Conservation (phyloP, 345 rosid genomes). For the Pugionium cornutum region DNA sequence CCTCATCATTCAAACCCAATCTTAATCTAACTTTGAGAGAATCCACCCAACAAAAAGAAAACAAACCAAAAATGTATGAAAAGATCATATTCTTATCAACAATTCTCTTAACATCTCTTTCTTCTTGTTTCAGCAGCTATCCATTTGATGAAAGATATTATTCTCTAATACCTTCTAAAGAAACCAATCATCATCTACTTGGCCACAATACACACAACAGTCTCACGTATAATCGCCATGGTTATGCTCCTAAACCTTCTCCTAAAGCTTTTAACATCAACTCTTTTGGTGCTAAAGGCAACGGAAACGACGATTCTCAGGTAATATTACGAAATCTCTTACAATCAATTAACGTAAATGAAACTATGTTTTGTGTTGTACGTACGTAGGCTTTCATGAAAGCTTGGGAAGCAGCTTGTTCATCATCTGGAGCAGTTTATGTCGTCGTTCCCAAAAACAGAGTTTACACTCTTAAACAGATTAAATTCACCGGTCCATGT, state of each 20-base stretch:
- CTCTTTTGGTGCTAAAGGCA: slow-evolving; percentile 55
- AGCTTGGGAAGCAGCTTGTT: slow-evolving; percentile 71
- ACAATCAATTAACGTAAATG: not conserved
- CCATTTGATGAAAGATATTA: slow-evolving; percentile 31
- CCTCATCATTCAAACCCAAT: slow-evolving; percentile 39
- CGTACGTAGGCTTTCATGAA: slow-evolving; percentile 51
- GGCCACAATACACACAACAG: slow-evolving; percentile 22
- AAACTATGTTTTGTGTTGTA: not conserved
- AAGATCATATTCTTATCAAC: slow-evolving; percentile 22
- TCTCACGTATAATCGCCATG: slow-evolving; percentile 10
- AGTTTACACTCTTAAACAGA: slow-evolving; percentile 59
- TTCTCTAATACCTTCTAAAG: slow-evolving; percentile 21
- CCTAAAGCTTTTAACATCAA: slow-evolving; percentile 47
- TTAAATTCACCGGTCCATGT: slow-evolving; percentile 83
- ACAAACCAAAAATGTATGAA: slow-evolving; percentile 24
- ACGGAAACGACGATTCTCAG: slow-evolving; percentile 60
- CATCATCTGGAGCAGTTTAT: slow-evolving; percentile 46
- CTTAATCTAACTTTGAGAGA: slow-evolving; percentile 37
- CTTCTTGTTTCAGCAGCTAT: slow-evolving; percentile 34
- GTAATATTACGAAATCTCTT: slow-evolving; percentile 27
- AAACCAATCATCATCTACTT: slow-evolving; percentile 30
- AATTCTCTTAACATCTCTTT: slow-evolving; percentile 25
- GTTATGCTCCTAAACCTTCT: slow-evolving; percentile 38
- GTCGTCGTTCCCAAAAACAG: slow-evolving; percentile 55
- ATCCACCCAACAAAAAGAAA: not conserved